A percentile compares a stretch with the other conserved stretches of the same genome.
These are phyloP conservation scores for Suhomyces kunorum DNA, from an alignment of 1,139 yeast species.

Conservation along the genomic window DNA sequence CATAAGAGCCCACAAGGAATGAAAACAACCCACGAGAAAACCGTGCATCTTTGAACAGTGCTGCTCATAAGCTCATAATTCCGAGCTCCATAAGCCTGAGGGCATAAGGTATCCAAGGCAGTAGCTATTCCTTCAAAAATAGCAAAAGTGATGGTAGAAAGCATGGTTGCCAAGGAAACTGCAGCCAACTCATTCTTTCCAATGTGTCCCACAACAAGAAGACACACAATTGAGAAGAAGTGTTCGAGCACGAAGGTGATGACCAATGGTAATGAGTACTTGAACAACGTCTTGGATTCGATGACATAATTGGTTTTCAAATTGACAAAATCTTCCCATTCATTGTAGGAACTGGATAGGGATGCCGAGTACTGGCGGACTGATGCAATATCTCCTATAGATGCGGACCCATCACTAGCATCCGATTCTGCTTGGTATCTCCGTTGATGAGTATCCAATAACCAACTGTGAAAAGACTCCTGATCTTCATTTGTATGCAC, in stretches of 20 bases:
- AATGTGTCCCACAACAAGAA: slow-evolving; percentile 70
- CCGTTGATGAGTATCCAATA: slow-evolving; percentile 67
- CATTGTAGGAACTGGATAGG: slow-evolving; percentile 16
- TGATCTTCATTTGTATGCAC: slow-evolving; percentile 52
- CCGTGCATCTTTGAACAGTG: slow-evolving; percentile 64
- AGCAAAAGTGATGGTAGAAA: slow-evolving; percentile 81
- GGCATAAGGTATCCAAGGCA: slow-evolving; percentile 59
- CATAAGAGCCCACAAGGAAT: slow-evolving; percentile 64
- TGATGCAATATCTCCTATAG: slow-evolving; percentile 9
- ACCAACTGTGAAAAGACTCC: slow-evolving; percentile 59
- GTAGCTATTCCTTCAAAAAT: slow-evolving; percentile 81
- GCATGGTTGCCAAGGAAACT: slow-evolving; percentile 85
- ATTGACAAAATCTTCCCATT: slow-evolving; percentile 40
- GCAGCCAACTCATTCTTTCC: slow-evolving; percentile 76
- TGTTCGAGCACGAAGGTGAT: slow-evolving; percentile 72
- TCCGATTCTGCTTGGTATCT: slow-evolving; percentile 38
- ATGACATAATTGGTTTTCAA: slow-evolving; percentile 46
- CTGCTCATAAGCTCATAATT: slow-evolving; percentile 59
- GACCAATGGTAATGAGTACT: slow-evolving; percentile 64
- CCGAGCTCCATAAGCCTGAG: slow-evolving; percentile 79
- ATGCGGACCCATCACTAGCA: slow-evolving; percentile 9
- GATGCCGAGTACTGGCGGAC: slow-evolving; percentile 11
- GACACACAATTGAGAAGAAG: slow-evolving; percentile 67
- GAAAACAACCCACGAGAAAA: slow-evolving; percentile 55
- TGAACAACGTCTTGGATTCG: slow-evolving; percentile 51